These are phyloP conservation scores for Rhodotorula sp. DNA, from an alignment of 1,284 basidiomycete genomes.

Conservation along the genomic window DNA sequence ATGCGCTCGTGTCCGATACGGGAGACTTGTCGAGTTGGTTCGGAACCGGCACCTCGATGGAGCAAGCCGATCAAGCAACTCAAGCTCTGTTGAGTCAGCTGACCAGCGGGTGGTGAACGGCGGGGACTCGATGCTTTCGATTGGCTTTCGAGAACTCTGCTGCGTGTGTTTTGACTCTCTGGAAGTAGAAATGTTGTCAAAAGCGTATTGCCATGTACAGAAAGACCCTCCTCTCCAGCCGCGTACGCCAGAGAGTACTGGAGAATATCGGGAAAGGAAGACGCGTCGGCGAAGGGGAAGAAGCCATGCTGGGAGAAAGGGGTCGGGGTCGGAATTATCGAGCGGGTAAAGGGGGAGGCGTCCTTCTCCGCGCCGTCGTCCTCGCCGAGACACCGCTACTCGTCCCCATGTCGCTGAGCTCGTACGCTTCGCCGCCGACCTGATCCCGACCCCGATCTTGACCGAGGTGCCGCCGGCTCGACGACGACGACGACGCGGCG, in stretches of 20 bases:
- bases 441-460: neutral
- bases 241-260: too few species aligned
- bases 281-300: neutral
- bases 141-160: neutral
- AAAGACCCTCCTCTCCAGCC: too few species aligned
- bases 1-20: neutral
- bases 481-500: neutral
- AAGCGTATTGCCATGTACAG: too few species aligned
- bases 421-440: neutral
- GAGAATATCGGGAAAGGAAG: too few species aligned
- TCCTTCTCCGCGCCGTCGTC: slow-evolving; percentile 13
- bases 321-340: neutral
- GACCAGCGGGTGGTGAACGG: slow-evolving; percentile 21
- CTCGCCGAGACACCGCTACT: neutral
- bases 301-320: neutral
- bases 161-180: too few species aligned
- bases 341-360: neutral
- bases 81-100: slow-evolving; percentile 23
- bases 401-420: slow-evolving; percentile 11
- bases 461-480: neutral
- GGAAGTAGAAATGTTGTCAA: too few species aligned
- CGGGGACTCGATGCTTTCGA: neutral
- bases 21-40: slow-evolving; percentile 12
- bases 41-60: slow-evolving; percentile 1
- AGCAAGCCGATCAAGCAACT: slow-evolving; percentile 11